Evolutionary conservation across 768 basidiomycete genomes (phyloP).

Genomic region (Pilatotrama ljubarskyi): DNA sequence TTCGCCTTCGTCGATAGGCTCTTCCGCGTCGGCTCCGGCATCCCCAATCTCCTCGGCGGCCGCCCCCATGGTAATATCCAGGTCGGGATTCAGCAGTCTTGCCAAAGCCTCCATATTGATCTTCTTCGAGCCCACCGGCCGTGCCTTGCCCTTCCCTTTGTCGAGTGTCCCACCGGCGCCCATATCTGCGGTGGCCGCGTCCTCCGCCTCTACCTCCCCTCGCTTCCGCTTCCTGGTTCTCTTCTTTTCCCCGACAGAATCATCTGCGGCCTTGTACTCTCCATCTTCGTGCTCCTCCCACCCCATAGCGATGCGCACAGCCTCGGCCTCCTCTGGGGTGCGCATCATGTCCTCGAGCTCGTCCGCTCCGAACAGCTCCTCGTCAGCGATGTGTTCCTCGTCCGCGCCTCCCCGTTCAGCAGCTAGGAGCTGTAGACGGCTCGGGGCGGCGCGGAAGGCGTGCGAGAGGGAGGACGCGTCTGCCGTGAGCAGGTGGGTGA

Average conservation of each 20-base stretch:
- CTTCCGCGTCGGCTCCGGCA: neutral
- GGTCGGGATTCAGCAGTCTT: constrained; percentile 44
- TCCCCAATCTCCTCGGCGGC: constrained; percentile 15
- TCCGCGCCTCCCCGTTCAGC: constrained; percentile 57
- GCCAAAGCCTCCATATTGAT: constrained; percentile 60
- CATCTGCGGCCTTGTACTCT: constrained; percentile 1
- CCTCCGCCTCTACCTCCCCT: neutral
- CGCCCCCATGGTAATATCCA: constrained; percentile 31
- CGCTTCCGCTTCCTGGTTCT: constrained; percentile 12
- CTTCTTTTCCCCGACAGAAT: constrained; percentile 21
- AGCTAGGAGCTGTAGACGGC: constrained; percentile 66
- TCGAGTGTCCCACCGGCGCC: no score
- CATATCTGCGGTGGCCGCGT: constrained; percentile 2
- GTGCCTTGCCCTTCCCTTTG: constrained; percentile 27
- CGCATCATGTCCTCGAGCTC: constrained; percentile 67
- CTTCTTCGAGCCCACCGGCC: constrained; percentile 39
- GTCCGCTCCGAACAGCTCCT: constrained; percentile 69
- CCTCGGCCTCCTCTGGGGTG: constrained; percentile 49
- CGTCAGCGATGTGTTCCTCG: constrained; percentile 54
- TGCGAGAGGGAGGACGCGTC: constrained; percentile 32
- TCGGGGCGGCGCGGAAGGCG: constrained; percentile 40
- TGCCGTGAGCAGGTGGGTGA: constrained; percentile 58
- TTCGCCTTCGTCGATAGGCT: neutral
- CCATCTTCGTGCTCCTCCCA: constrained; percentile 31
- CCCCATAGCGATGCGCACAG: constrained; percentile 39